Base-by-base conservation (phyloP, 305 asterid species). In the Caryopteris hybrid region DNA sequence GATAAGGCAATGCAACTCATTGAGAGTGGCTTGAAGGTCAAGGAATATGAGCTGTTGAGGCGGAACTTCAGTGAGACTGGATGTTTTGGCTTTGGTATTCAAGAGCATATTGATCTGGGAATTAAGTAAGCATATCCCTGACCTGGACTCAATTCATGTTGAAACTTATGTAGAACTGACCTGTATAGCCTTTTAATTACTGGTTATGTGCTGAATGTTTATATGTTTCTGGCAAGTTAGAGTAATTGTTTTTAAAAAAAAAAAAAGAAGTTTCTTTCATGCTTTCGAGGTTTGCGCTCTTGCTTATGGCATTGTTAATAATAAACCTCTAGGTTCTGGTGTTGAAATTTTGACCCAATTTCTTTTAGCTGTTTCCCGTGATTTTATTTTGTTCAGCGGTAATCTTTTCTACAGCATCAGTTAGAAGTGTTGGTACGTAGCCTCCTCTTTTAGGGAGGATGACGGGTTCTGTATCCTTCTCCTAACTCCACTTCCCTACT, bases 81-180 rank as follows among this genome's bases (percentile, higher is more conserved):
- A n/a, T 89, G 96, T 73, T 91, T 91, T 53, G 97, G 97, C 17
- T 91, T 91, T 18, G 97, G 96, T 34, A 91, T 91, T 41, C 96
- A 89, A 75, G 97, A 91, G 80, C 97, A 91, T 83, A 89, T 91
- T 54, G 96, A 91, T 80, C 98, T 91, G 57, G 96, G 98, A 70
- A 91, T 89, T 11, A 92, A 92, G 96, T 91, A 83, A 83, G 98
- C 42, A 56, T 21, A 14, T 66, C 8, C 6, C 9, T 36, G 0
- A 58, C 27, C 42, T 4, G 3, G 20, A 8, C 22, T 43, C 34
- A 17, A 18, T 11, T 42, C 0, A 21, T 61, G 23, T 25, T 12
- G 6, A 61, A 61, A 25, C 23, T 12, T 31, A 17, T 23, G 3
- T 13, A 14, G 2, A 22, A 13, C 13, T 3, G 0, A 52, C 14